phyloP scores from a whole-genome alignment of 768 basidiomycete species.

The Dentipellis sp. region DNA sequence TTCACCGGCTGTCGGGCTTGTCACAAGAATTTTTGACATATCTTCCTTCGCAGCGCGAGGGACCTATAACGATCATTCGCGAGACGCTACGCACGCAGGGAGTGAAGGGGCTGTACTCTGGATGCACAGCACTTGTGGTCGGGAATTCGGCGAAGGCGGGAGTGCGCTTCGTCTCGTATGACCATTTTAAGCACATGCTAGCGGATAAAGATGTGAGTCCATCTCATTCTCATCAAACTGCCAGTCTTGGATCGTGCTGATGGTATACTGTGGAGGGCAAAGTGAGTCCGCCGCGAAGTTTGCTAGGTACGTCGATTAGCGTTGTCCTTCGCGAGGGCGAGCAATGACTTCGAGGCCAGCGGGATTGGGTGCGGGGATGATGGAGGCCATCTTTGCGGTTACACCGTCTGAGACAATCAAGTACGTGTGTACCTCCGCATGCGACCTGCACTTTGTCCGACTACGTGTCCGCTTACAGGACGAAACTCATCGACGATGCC shows the following conservation, averaged over 20 bases:
- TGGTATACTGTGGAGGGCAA: slow-evolving; percentile 54
- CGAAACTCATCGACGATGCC: slow-evolving; percentile 93
- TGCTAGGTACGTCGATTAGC: slow-evolving; percentile 47
- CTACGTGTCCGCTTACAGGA: slow-evolving; percentile 37
- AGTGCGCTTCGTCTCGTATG: slow-evolving; percentile 92
- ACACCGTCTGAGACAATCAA: slow-evolving; percentile 99
- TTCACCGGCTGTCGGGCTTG: background rate
- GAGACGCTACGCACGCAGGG: slow-evolving; percentile 72
- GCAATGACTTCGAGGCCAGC: slow-evolving; percentile 28
- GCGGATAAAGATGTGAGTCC: slow-evolving; percentile 67
- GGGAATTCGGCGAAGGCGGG: slow-evolving; percentile 94
- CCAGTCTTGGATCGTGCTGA: background rate
- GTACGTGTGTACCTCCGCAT: slow-evolving; percentile 33
- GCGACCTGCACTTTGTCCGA: too few relatives aligned
- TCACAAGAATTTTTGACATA: background rate
- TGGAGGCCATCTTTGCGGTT: slow-evolving; percentile 88
- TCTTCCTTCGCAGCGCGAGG: slow-evolving; percentile 38
- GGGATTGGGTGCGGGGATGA: slow-evolving; percentile 82
- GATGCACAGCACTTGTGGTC: slow-evolving; percentile 79
- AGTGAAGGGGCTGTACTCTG: slow-evolving; percentile 82
- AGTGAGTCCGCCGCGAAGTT: slow-evolving; percentile 76
- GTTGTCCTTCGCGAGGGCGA: background rate
- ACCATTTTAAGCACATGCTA: slow-evolving; percentile 77
- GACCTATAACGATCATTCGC: slow-evolving; percentile 64
- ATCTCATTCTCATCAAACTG: background rate